phyloP scores from a whole-genome alignment of 352 stramenopile species.

The Globisporangium takayamanum region DNA sequence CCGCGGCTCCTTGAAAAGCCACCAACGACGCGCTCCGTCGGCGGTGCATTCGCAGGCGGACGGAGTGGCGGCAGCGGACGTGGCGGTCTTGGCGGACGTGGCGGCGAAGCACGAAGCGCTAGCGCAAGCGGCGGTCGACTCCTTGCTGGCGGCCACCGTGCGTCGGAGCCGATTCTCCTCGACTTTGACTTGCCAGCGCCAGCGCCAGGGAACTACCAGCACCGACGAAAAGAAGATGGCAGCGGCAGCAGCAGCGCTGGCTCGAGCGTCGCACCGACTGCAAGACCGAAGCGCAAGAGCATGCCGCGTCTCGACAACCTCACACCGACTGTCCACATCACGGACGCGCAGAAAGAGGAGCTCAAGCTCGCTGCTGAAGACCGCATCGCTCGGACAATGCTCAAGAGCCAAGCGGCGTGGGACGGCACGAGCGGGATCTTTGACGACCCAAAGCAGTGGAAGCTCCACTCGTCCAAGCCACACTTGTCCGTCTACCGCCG shows the following conservation, averaged over 20 bases:
- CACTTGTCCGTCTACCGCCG: constrained; percentile 41
- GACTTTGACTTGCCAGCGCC: constrained; percentile 13
- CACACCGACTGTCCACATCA: constrained; percentile 7
- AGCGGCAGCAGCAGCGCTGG: not conserved
- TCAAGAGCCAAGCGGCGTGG: constrained; percentile 44
- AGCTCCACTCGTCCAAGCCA: constrained; percentile 49
- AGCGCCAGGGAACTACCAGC: not conserved
- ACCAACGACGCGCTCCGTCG: constrained; percentile 1
- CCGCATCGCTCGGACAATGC: constrained; percentile 30
- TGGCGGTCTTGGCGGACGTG: not conserved
- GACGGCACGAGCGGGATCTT: constrained; percentile 55
- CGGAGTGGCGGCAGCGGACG: not conserved
- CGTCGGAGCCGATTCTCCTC: constrained; percentile 13
- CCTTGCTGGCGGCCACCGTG: constrained; percentile 4
- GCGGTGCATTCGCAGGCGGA: not conserved
- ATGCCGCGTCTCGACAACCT: constrained; percentile 10
- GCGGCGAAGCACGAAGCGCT: not conserved
- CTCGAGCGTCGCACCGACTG: not conserved
- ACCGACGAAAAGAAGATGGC: not conserved
- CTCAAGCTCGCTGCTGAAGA: constrained; percentile 20
- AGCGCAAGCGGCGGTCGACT: not conserved
- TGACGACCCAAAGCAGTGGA: constrained; percentile 54
- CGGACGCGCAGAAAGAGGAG: constrained; percentile 1
- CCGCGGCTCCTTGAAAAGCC: not conserved
- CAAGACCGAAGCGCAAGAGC: constrained; percentile 1